Conservation (phyloP, 78 protist genomes). For the Creolimax fragrantissima region DNA sequence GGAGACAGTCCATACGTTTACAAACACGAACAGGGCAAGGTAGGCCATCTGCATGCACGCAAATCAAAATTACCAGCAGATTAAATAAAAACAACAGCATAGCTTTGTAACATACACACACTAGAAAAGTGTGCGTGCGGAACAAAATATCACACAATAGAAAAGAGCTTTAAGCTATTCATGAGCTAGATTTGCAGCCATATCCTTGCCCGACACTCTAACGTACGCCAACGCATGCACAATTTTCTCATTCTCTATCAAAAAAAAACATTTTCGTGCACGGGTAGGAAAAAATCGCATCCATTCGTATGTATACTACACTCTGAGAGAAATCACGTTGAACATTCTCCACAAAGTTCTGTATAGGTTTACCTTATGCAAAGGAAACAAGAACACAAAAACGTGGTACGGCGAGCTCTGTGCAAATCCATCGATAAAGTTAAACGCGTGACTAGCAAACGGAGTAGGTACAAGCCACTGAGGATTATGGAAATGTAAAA, state of each 20-base stretch:
- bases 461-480: constrained; percentile 50
- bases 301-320: no score
- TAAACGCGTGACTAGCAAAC: constrained; percentile 65
- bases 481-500: background rate
- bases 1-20: constrained; percentile 71
- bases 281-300: no score
- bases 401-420: constrained; percentile 70
- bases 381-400: constrained; percentile 44
- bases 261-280: background rate
- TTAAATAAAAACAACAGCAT: background rate
- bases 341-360: no score
- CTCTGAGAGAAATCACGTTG: no score
- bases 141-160: background rate
- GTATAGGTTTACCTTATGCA: constrained; percentile 37
- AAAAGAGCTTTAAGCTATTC: no score
- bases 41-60: constrained; percentile 5
- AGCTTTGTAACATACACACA: background rate
- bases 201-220: background rate
- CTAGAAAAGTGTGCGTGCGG: background rate
- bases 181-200: background rate
- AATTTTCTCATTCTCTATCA: background rate
- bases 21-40: constrained; percentile 45
- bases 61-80: background rate
- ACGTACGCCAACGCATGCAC: background rate
- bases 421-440: constrained; percentile 64